phyloP scores from a whole-genome alignment of 2,329 filamentous ascomycete species.

The Aspergillus chevalieri region DNA sequence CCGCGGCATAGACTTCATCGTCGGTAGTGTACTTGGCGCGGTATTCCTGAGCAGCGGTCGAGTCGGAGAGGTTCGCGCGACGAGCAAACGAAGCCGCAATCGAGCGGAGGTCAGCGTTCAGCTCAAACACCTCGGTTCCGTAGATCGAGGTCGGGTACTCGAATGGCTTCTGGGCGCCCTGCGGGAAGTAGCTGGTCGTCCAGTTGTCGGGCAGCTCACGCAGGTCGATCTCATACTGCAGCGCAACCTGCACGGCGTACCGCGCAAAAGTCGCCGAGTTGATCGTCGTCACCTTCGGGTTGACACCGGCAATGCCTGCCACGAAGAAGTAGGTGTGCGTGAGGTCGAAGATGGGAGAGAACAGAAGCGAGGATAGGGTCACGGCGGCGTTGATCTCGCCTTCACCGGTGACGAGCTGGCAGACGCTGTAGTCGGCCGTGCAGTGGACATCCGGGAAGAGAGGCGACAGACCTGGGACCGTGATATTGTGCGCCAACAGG shows the following conservation, averaged over 20 bases:
- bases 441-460: slow-evolving; percentile 62
- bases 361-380: slow-evolving; percentile 58
- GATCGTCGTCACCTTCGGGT: slow-evolving; percentile 60
- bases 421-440: slow-evolving; percentile 54
- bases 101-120: slow-evolving; percentile 55
- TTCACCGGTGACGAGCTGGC: slow-evolving; percentile 64
- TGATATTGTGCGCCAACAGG: slow-evolving; percentile 52
- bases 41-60: slow-evolving; percentile 45
- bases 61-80: slow-evolving; percentile 50
- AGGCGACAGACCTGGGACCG: slow-evolving; percentile 58
- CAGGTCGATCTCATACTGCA: slow-evolving; percentile 70
- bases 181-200: slow-evolving; percentile 63
- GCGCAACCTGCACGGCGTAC: slow-evolving; percentile 66
- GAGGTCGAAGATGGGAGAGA: slow-evolving; percentile 59
- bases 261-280: slow-evolving; percentile 61
- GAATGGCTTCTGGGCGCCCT: slow-evolving; percentile 50
- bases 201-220: slow-evolving; percentile 62
- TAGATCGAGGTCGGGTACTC: slow-evolving; percentile 57
- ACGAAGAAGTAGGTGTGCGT: slow-evolving; percentile 64
- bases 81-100: slow-evolving; percentile 48
- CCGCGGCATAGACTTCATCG: slow-evolving; percentile 34
- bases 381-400: slow-evolving; percentile 69
- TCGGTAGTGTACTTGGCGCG: slow-evolving; percentile 46
- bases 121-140: slow-evolving; percentile 64
- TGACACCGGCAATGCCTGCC: slow-evolving; percentile 68